Percentiles rank a stretch among this genome's conserved stretches.
phyloP scores from a whole-genome alignment of 225 moss, liverwort and hornwort genomes.

The Pseudoscleropodium purum region DNA sequence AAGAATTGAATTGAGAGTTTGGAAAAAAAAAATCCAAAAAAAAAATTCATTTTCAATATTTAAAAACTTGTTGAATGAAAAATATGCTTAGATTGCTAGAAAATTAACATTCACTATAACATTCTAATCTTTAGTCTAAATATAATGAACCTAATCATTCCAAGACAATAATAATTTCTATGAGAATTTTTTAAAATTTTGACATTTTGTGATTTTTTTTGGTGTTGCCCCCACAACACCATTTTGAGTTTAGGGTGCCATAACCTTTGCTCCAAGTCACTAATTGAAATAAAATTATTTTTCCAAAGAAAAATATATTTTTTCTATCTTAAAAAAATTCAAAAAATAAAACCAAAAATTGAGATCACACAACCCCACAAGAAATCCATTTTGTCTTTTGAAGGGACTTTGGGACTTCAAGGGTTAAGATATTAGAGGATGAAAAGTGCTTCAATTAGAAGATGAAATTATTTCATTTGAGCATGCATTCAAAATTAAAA shows the following conservation, averaged over 20 bases:
- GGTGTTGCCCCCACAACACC: fast-evolving
- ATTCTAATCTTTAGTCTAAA: neutral
- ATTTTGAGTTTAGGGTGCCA: neutral
- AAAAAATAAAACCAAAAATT: neutral
- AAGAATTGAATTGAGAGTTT: too few species aligned
- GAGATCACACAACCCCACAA: fast-evolving
- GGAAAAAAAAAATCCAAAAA: too few species aligned
- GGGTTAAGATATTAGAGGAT: neutral
- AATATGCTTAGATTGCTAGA: neutral
- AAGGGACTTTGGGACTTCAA: neutral
- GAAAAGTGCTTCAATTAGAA: neutral
- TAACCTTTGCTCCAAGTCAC: fast-evolving
- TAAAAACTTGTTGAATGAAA: too few species aligned
- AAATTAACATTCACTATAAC: too few species aligned
- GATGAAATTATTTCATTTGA: too few species aligned
- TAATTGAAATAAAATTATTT: neutral
- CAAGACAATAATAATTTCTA: too few species aligned
- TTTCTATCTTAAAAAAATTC: too few species aligned
- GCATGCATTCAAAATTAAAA: too few species aligned
- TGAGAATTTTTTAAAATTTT: too few species aligned
- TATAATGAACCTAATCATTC: too few species aligned
- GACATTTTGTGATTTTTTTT: neutral
- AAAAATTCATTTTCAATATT: too few species aligned
- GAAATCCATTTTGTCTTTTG: neutral
- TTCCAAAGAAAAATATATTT: neutral